Evolutionary conservation across 2,329 filamentous ascomycete genomes (phyloP).

Genomic region (Aspergillus sergii): DNA sequence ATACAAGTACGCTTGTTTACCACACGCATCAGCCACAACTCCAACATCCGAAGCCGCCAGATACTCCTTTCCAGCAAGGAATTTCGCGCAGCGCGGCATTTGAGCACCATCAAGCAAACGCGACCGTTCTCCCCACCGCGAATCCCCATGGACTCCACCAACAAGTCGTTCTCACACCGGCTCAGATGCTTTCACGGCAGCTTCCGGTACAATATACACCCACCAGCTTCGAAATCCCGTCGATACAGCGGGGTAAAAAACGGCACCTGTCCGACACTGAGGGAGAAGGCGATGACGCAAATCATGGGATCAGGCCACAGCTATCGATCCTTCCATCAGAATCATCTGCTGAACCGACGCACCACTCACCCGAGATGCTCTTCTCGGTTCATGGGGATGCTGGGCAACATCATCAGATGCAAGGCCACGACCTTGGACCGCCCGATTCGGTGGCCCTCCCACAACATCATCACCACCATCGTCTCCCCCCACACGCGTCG

Average conservation of each 20-base stretch:
- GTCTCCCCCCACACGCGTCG: slow-evolving; percentile 72
- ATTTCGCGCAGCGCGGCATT: slow-evolving; percentile 35
- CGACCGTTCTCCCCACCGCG: slow-evolving; percentile 35
- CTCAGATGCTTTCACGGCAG: slow-evolving; percentile 39
- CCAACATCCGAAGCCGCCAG: slow-evolving; percentile 38
- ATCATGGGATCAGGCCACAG: slow-evolving; percentile 30
- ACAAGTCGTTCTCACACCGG: slow-evolving; percentile 33
- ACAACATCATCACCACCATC: slow-evolving; percentile 77
- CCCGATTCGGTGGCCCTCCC: slow-evolving; percentile 47
- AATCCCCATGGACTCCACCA: slow-evolving; percentile 36
- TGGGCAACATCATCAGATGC: slow-evolving; percentile 31
- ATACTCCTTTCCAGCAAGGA: slow-evolving; percentile 35
- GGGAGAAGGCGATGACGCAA: slow-evolving; percentile 28
- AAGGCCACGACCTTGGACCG: slow-evolving; percentile 39
- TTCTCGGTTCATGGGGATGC: slow-evolving; percentile 36
- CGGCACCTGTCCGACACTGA: slow-evolving; percentile 37
- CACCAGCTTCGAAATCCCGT: slow-evolving; percentile 35
- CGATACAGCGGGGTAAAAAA: slow-evolving; percentile 37
- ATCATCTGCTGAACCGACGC: slow-evolving; percentile 31
- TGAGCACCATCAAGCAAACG: slow-evolving; percentile 45
- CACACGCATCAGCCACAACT: slow-evolving; percentile 50
- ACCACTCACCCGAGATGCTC: slow-evolving; percentile 37
- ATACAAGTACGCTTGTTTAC: slow-evolving; percentile 66
- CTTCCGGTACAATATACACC: slow-evolving; percentile 38
- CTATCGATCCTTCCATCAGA: slow-evolving; percentile 38